Conservation (phyloP, 1,284 basidiomycete species). For the Bothia castanella region DNA sequence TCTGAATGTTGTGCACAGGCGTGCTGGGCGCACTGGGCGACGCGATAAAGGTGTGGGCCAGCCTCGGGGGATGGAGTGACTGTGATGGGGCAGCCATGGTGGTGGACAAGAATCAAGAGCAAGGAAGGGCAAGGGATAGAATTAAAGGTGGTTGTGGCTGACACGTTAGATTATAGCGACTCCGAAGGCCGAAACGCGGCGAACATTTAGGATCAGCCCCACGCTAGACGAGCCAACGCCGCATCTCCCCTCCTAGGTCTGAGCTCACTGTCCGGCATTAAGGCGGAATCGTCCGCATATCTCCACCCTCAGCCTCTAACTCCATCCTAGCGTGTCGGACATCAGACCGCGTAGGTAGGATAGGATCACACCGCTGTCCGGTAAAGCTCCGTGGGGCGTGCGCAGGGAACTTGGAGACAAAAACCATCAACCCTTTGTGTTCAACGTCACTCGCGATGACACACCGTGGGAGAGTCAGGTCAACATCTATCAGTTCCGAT, state of each 20-base stretch:
- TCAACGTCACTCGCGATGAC: constrained; percentile 3
- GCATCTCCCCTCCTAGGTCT: neutral
- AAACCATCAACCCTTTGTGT: neutral
- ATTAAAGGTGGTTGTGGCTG: constrained; percentile 14
- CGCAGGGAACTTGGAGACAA: too few relatives aligned
- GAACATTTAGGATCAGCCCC: neutral
- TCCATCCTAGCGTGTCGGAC: constrained; percentile 8
- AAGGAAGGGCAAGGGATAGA: neutral
- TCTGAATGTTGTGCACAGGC: constrained; percentile 84
- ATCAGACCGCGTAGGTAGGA: neutral
- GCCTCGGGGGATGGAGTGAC: constrained; percentile 64
- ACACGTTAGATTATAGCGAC: neutral
- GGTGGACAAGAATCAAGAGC: constrained; percentile 20
- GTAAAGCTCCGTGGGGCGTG: neutral
- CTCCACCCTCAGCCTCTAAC: constrained; percentile 23
- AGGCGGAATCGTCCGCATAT: constrained; percentile 22
- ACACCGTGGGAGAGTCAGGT: neutral
- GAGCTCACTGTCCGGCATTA: constrained; percentile 21
- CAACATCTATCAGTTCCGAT: constrained; percentile 41
- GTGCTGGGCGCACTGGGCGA: constrained; percentile 76
- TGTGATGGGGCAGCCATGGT: constrained; percentile 43
- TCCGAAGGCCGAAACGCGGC: constrained; percentile 3
- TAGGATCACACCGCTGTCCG: neutral
- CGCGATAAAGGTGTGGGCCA: constrained; percentile 64
- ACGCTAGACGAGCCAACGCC: neutral